phyloP scores from a whole-genome alignment of 305 asterid species.

The Solanum aculeatissimum region DNA sequence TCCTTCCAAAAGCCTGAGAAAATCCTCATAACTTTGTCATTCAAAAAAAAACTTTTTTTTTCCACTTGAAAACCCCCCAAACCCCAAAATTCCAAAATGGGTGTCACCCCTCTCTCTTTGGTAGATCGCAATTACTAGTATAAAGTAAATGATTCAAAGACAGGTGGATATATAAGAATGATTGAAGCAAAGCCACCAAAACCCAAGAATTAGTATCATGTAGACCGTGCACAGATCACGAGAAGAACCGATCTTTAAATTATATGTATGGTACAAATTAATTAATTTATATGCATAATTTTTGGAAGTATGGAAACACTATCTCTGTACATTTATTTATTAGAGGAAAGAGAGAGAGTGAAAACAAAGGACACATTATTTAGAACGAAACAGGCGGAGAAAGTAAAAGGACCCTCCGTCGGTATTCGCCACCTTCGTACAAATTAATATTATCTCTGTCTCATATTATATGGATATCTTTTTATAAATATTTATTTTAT shows the following conservation, averaged over 20 bases:
- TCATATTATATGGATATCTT: too few relatives aligned
- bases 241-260: not conserved
- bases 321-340: not conserved
- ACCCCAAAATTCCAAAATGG: not conserved
- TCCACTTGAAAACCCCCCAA: constrained; percentile 11
- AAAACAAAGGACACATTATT: constrained; percentile 4
- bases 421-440: too few relatives aligned
- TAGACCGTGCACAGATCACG: constrained; percentile 16
- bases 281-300: not conserved
- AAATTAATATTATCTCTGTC: too few relatives aligned
- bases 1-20: constrained; percentile 25
- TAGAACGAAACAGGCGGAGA: constrained; percentile 33
- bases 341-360: constrained; percentile 3
- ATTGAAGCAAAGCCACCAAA: not conserved
- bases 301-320: not conserved
- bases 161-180: constrained; percentile 8
- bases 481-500: too few relatives aligned
- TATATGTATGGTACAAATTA: not conserved
- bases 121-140: not conserved
- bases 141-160: constrained; percentile 5
- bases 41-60: not conserved
- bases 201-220: constrained; percentile 12
- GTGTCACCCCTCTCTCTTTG: not conserved
- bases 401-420: constrained; percentile 20
- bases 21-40: constrained; percentile 36